Base-by-base conservation (phyloP, 2,329 filamentous ascomycete species). In the Botryotinia globosa region DNA sequence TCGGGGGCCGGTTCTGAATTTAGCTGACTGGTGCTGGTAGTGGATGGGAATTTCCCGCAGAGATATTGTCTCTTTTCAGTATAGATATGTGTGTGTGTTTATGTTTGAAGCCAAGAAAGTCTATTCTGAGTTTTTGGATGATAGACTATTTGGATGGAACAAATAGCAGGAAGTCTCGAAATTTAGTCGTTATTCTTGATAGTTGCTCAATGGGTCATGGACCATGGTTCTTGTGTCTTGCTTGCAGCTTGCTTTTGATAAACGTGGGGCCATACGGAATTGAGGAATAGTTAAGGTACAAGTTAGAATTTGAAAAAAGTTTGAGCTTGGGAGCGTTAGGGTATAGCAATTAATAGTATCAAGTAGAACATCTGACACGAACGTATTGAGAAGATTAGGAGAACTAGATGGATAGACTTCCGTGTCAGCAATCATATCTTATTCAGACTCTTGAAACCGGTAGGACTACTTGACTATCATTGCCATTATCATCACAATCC, bases 181-280 rank as follows among this genome's bases (percentile, higher is more conserved):
- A 54, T 56, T 64, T 64, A 64, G 45, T 54, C 25, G 64, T 66
- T 66, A 39, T 66, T 37, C 44, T 9, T 37, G 32, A 59, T 59
- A 59, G 25, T 59, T 32, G 56, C 32, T 44, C 61, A 39, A 63
- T 29, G 61, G 58, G 61, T 39, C 37, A 39, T 29, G 61, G 58
- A 39, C n/a, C 37, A 39, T 42, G 61, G 59, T 42, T 37, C 34
- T 66, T 25, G 63, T 66, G 63, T 66, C 63, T 66, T 51, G 63
- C 63, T 66, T 65, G 63, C 63, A 51, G 44, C 63, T 51, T 65
- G 63, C 63, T 51, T 51, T 66, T 37, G 44, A 37, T 66, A 66
- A 66, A 66, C 63, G 63, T 51, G 63, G 63, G 63, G 63, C 63
- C 44, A 66, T 66, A 44, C 45, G 22, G 45, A 39, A 66, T 51